phyloP scores from a whole-genome alignment of 345 rosid species.

The Punica granatum region DNA sequence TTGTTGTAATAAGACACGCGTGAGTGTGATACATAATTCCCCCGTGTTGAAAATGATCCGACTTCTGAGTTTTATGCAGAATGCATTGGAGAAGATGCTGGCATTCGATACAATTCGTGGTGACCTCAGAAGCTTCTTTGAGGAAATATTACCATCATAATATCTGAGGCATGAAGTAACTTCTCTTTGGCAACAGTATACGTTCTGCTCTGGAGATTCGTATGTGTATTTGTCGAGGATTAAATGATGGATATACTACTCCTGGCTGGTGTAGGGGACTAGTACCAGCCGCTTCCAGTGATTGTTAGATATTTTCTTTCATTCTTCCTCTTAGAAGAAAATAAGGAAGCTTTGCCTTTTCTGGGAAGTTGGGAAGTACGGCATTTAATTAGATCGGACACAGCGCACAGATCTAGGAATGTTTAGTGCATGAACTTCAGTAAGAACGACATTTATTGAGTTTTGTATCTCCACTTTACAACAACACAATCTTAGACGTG shows the following conservation, averaged over 20 bases:
- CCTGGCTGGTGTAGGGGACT: no score
- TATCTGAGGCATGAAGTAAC: constrained; percentile 2
- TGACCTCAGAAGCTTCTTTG: constrained; percentile 53
- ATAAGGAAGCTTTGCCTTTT: no score
- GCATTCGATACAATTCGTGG: constrained; percentile 46
- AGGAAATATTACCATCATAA: constrained; percentile 37
- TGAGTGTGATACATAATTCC: neutral
- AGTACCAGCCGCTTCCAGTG: no score
- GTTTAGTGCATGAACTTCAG: neutral
- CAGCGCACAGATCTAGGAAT: no score
- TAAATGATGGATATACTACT: no score
- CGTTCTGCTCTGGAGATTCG: neutral
- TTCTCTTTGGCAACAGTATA: neutral
- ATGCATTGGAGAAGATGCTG: constrained; percentile 59
- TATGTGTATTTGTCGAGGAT: neutral
- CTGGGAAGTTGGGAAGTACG: no score
- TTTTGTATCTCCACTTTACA: neutral
- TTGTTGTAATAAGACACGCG: neutral
- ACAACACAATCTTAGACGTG: neutral
- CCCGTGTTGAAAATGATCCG: neutral
- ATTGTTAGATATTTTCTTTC: no score
- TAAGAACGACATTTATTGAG: neutral
- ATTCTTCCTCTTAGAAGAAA: no score
- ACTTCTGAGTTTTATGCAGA: constrained; percentile 32
- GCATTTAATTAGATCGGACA: no score